Evolutionary conservation across 768 basidiomycete genomes (phyloP).

Genomic region (Leccinum sublutescens): DNA sequence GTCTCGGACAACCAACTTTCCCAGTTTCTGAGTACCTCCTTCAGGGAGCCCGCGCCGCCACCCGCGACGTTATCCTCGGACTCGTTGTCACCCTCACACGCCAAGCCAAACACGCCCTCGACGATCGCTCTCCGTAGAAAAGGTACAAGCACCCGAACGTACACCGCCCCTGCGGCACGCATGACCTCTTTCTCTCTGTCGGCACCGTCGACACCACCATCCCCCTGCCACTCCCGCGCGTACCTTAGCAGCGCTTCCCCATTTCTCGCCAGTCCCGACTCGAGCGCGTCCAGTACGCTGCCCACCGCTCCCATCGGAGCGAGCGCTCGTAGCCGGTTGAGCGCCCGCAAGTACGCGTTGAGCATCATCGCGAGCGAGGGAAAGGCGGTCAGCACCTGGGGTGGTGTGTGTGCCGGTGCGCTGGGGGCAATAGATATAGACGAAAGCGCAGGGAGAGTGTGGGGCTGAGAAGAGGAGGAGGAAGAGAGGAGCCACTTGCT

Average conservation of each 20-base stretch:
- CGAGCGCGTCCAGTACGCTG: slow-evolving; percentile 50
- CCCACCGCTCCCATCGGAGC: slow-evolving; percentile 62
- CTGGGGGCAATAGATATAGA: slow-evolving; percentile 23
- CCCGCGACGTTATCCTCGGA: not conserved
- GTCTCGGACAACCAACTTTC: slow-evolving; percentile 29
- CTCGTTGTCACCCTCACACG: slow-evolving; percentile 17
- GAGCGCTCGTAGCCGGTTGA: slow-evolving; percentile 82
- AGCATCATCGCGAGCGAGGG: slow-evolving; percentile 71
- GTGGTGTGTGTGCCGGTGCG: slow-evolving; percentile 58
- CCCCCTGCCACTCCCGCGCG: slow-evolving; percentile 37
- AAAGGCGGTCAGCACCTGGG: slow-evolving; percentile 67
- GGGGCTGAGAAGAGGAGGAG: slow-evolving; percentile 24
- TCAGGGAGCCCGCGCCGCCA: slow-evolving; percentile 4
- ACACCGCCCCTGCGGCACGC: slow-evolving; percentile 54
- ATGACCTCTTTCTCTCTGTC: slow-evolving; percentile 36
- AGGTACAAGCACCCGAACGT: slow-evolving; percentile 61
- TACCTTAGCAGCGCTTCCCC: slow-evolving; percentile 50
- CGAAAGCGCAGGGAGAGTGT: slow-evolving; percentile 22
- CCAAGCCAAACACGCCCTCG: slow-evolving; percentile 68
- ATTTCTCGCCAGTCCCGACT: slow-evolving; percentile 46
- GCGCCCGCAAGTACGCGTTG: slow-evolving; percentile 67
- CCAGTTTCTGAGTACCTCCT: slow-evolving; percentile 22
- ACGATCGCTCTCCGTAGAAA: slow-evolving; percentile 68
- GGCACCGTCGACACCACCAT: slow-evolving; percentile 8
- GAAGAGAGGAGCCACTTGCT: slow-evolving; percentile 53